These are phyloP conservation scores for Opeltia flavorubescens DNA, from an alignment of 495 filamentous ascomycete species.

Conservation along the genomic window DNA sequence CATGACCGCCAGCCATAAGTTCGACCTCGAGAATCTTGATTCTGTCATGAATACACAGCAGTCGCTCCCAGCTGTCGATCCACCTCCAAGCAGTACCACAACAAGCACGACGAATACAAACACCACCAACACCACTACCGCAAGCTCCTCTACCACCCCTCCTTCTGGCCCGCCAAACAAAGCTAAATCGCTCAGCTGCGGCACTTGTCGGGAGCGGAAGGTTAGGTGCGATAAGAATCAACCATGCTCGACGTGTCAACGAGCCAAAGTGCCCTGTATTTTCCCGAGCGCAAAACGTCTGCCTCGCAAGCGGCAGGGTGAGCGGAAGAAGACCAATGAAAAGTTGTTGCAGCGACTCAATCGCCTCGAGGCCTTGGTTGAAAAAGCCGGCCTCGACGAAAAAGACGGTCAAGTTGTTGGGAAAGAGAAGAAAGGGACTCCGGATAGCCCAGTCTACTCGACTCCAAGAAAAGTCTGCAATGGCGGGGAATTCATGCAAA, in stretches of 20 bases:
- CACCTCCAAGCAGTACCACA: neutral
- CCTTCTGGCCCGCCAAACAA: neutral
- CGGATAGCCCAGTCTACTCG: neutral
- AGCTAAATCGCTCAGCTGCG: slow-evolving; percentile 35
- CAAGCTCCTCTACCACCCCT: neutral
- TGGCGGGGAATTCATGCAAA: neutral
- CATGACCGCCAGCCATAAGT: neutral
- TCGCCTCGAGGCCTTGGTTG: slow-evolving; percentile 39
- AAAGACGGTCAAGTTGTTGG: neutral
- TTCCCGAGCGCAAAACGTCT: slow-evolving; percentile 23
- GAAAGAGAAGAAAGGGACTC: neutral
- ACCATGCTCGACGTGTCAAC: slow-evolving; percentile 53
- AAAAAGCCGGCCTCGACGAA: slow-evolving; percentile 26
- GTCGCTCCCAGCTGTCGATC: neutral
- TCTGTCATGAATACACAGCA: neutral
- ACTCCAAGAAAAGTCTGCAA: neutral
- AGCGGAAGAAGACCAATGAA: slow-evolving; percentile 18
- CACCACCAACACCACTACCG: neutral
- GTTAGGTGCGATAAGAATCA: slow-evolving; percentile 56
- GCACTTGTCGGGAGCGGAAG: slow-evolving; percentile 44
- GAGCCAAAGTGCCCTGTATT: slow-evolving; percentile 43
- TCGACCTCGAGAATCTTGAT: neutral
- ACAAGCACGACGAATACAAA: too few species aligned
- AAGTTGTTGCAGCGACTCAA: slow-evolving; percentile 38
- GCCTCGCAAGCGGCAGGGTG: slow-evolving; percentile 13